Base-by-base conservation (phyloP, 1,139 yeast species). In the Yarrowia galli region DNA sequence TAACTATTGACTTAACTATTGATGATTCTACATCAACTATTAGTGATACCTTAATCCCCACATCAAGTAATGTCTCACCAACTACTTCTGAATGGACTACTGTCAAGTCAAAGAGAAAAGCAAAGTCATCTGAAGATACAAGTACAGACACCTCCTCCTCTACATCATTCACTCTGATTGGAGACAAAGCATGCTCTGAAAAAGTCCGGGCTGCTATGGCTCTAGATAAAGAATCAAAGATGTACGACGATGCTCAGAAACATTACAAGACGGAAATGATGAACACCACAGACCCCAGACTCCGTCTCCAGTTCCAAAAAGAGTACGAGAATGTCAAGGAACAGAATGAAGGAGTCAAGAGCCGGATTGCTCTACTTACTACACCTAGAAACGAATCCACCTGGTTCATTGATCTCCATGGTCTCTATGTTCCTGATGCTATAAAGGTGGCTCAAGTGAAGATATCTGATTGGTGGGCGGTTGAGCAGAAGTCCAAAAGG, bases 121-220 rank as follows among this genome's bases (percentile, higher is more conserved):
- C n/a, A n/a, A n/a, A n/a, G n/a, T n/a, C n/a, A n/a, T n/a, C n/a
- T n/a, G n/a, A n/a, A n/a, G n/a, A n/a, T n/a, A n/a, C n/a, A n/a
- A n/a, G n/a, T n/a, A n/a, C n/a, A n/a, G n/a, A n/a, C 32, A 28
- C 32, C 32, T 28, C 32, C 32, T 28, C 36, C 2, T 35, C 36
- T 15, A 13, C 36, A 1, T 28, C 32, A 13, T 45, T 45, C 32
- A 45, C 32, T 12, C 32, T 9, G 1, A 23, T 45, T 2, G 49
- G 49, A 6, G 49, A 45, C 22, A 45, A 45, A 12, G 49, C 49
- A 3, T 45, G 49, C 8, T 32, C 49, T 45, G 49, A 45, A 15
- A 22, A 23, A 10, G 32, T 45, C 5, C n/a, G n/a, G 6, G 49
- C 49, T 4, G 49, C 49, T 15, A 23, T 15, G 28, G 49, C 32